Percentiles rank a stretch among this genome's conserved stretches.
phyloP scores from a whole-genome alignment of 306 rosid species.

The Vigna unguiculata region DNA sequence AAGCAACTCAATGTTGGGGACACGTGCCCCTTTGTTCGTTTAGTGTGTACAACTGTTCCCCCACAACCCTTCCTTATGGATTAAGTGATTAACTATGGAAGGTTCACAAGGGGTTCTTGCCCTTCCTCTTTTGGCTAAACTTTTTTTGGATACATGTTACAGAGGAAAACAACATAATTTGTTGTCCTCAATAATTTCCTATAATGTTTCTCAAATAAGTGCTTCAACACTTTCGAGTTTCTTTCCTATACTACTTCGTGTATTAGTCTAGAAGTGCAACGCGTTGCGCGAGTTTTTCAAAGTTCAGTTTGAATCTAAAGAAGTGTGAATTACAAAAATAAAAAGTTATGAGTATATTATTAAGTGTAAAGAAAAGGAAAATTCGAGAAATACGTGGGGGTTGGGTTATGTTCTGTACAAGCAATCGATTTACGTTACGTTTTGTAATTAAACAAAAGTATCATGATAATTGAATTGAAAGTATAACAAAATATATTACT shows the following conservation, averaged over 20 bases:
- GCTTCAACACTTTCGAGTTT: background rate
- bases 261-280: background rate
- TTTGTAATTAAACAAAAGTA: no score
- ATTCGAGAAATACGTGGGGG: background rate
- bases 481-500: no score
- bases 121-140: slow-evolving; percentile 2
- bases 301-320: background rate
- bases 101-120: slow-evolving; percentile 28
- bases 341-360: no score
- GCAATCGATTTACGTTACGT: no score
- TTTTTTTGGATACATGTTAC: background rate
- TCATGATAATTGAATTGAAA: no score
- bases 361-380: background rate
- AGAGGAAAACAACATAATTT: background rate
- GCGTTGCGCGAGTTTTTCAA: background rate
- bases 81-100: slow-evolving; percentile 17
- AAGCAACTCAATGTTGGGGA: slow-evolving; percentile 26
- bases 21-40: slow-evolving; percentile 28
- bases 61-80: slow-evolving; percentile 47
- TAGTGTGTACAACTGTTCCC: slow-evolving; percentile 32
- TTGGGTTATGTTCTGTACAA: background rate
- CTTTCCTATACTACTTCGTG: background rate
- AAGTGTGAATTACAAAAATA: background rate
- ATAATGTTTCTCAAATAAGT: background rate
- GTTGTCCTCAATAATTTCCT: background rate